Conservation (phyloP, 106 monocot species). For the Triglochin maritima region DNA sequence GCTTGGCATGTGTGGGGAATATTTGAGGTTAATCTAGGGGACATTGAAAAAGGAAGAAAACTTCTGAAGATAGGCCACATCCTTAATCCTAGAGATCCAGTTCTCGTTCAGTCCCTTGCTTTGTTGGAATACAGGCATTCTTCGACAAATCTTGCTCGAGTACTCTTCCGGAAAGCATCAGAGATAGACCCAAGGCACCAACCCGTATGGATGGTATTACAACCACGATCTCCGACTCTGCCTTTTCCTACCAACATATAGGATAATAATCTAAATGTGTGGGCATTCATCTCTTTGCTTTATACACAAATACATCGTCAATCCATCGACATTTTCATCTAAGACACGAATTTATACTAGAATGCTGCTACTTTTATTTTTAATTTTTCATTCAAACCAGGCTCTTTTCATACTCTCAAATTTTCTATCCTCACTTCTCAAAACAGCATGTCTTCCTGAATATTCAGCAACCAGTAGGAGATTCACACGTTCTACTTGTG, state of each 20-base stretch:
- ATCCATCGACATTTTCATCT: no score
- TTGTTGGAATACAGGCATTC: constrained; percentile 84
- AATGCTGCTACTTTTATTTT: no score
- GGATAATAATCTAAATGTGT: no score
- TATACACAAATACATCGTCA: no score
- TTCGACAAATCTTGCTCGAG: constrained; percentile 71
- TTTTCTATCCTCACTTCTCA: no score
- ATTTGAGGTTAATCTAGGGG: constrained; percentile 74
- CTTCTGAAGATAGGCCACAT: constrained; percentile 93
- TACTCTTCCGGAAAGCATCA: constrained; percentile 76
- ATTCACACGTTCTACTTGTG: no score
- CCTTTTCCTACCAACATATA: not conserved
- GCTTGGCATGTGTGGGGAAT: constrained; percentile 97
- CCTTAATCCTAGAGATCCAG: constrained; percentile 91
- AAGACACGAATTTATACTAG: no score
- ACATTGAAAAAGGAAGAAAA: constrained; percentile 67
- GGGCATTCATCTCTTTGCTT: no score
- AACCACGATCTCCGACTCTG: not conserved
- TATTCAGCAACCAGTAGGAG: no score
- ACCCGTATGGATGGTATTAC: constrained; percentile 89
- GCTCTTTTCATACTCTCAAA: no score
- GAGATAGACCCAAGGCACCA: constrained; percentile 80
- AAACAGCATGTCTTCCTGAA: no score
- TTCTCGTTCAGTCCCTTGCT: constrained; percentile 90
- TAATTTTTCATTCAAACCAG: no score